Evolutionary conservation across 129 eudicot species (phyloP).

Genomic region (Solidago caesia): DNA sequence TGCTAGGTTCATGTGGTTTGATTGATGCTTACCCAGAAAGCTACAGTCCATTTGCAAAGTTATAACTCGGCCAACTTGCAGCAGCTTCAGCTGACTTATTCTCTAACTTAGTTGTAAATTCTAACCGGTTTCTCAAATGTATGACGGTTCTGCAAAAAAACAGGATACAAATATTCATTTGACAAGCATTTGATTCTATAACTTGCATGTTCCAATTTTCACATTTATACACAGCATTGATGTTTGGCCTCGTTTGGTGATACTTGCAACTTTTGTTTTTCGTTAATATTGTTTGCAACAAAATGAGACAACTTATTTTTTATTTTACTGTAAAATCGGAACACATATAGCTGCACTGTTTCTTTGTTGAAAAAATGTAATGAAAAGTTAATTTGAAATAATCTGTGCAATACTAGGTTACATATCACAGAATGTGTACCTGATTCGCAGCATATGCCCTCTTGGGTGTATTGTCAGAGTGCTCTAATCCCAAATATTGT

Average conservation of each 20-base stretch:
- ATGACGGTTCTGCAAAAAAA: constrained; percentile 69
- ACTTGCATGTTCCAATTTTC: neutral
- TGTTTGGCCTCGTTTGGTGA: neutral
- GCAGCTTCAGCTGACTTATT: constrained; percentile 23
- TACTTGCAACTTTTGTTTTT: neutral
- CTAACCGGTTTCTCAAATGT: constrained; percentile 74
- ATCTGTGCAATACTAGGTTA: neutral
- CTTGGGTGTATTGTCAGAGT: constrained; percentile 67
- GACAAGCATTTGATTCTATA: neutral
- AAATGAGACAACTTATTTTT: neutral
- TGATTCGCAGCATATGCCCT: constrained; percentile 74
- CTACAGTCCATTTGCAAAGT: constrained; percentile 14
- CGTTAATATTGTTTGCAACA: neutral
- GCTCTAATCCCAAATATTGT: constrained; percentile 86
- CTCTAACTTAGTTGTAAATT: constrained; percentile 58
- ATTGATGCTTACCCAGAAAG: constrained; percentile 27
- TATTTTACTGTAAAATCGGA: neutral
- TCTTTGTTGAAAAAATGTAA: neutral
- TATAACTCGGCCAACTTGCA: constrained; percentile 17
- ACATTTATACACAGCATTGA: neutral
- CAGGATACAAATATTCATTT: constrained; percentile 18
- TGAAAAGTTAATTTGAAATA: neutral
- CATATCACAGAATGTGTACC: constrained; percentile 33
- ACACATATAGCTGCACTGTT: neutral
- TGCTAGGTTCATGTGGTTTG: constrained; percentile 23